phyloP scores from a whole-genome alignment of 768 basidiomycete species.

The Trametes sanguinea region DNA sequence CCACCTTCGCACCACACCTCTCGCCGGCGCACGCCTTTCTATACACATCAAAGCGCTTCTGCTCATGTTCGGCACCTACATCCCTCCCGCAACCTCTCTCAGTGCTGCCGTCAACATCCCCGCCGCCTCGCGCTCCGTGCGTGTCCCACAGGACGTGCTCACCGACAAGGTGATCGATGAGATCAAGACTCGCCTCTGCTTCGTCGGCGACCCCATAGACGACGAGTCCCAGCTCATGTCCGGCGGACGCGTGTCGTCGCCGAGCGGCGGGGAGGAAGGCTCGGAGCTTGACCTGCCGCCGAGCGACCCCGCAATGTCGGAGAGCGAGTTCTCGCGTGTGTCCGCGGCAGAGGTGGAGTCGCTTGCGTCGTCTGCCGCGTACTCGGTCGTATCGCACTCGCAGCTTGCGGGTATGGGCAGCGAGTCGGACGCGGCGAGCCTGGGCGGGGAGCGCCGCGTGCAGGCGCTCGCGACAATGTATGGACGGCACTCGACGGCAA shows the following conservation, averaged over 20 bases:
- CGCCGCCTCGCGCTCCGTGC: conserved; percentile 58
- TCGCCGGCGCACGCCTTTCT: conserved; percentile 82
- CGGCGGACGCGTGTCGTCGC: conserved; percentile 26
- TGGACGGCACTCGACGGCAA: conserved; percentile 74
- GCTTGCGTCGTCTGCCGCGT: conserved; percentile 56
- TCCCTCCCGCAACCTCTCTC: conserved; percentile 77
- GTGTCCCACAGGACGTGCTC: conserved; percentile 78
- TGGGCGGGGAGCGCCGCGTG: conserved; percentile 50
- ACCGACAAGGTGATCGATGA: conserved; percentile 84
- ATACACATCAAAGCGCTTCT: conserved; percentile 81
- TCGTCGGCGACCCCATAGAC: conserved; percentile 71
- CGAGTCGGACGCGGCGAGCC: conserved; percentile 28
- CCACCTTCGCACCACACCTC: conserved; percentile 79
- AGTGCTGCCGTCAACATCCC: conserved; percentile 66
- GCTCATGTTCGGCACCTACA: conserved; percentile 78
- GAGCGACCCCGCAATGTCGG: conserved; percentile 62
- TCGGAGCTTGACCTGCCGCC: conserved; percentile 48
- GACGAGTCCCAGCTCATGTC: conserved; percentile 25
- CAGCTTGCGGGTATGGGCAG: conserved; percentile 28
- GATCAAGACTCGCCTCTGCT: conserved; percentile 87
- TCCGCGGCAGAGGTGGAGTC: conserved; percentile 49
- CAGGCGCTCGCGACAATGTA: conserved; percentile 73
- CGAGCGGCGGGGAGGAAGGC: conserved; percentile 37
- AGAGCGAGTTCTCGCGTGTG: conserved; percentile 63
- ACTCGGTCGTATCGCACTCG: conserved; percentile 53